phyloP scores from a whole-genome alignment of 2,329 filamentous ascomycete species.

The Arthrinium phaeospermum region DNA sequence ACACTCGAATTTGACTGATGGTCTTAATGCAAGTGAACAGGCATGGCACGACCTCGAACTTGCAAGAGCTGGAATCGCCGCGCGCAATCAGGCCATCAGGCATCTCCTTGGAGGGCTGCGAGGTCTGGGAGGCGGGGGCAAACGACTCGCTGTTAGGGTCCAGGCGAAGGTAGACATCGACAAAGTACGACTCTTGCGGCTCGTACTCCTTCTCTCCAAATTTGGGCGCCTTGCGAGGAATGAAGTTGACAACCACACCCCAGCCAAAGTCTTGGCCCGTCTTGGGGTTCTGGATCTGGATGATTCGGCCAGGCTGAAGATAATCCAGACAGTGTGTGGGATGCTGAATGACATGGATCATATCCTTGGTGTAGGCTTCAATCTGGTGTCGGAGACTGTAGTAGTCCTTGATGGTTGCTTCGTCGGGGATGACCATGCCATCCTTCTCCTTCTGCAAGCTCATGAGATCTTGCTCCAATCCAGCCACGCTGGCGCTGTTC shows the following conservation, averaged over 20 bases:
- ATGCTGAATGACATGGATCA: conserved; percentile 90
- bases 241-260: conserved; percentile 84
- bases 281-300: conserved; percentile 79
- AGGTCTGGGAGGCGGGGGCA: conserved; percentile 34
- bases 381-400: conserved; percentile 88
- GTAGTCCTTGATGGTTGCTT: conserved; percentile 90
- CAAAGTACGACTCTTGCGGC: conserved; percentile 78
- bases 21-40: conserved; percentile 84
- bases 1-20: conserved; percentile 83
- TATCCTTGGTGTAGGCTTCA: conserved; percentile 82
- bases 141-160: conserved; percentile 57
- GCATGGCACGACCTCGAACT: conserved; percentile 85
- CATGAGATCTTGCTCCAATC: conserved; percentile 81
- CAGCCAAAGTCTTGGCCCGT: conserved; percentile 85
- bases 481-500: conserved; percentile 85
- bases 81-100: conserved; percentile 70
- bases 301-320: conserved; percentile 83
- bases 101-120: conserved; percentile 52
- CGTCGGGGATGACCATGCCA: conserved; percentile 79
- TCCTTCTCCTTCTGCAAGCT: conserved; percentile 78
- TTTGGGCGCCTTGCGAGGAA: conserved; percentile 68
- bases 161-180: conserved; percentile 78
- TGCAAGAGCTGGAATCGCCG: conserved; percentile 66
- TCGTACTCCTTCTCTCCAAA: conserved; percentile 70
- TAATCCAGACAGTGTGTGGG: conserved; percentile 86